Evolutionary conservation across 768 basidiomycete species (phyloP), one percentile per base, ranked within the genome.

Genomic region (Podaxis sp.): DNA sequence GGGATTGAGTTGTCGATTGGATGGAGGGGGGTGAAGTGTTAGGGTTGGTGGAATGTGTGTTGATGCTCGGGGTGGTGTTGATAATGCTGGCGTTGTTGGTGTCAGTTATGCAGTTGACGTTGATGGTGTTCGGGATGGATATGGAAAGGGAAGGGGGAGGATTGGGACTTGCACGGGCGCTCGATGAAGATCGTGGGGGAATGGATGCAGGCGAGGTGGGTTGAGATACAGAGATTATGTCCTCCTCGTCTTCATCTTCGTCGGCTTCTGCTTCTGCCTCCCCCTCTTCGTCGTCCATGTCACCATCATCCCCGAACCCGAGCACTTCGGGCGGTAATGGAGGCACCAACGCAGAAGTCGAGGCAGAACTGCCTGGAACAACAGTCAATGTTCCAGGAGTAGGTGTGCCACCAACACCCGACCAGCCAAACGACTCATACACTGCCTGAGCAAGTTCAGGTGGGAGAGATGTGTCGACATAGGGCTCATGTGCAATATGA

Each of bases 401-500:
- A 7, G 36, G 16, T 2, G 18, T 54, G 1, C 52, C 52, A 35
- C 38, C 59, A 6, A 18, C 37, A 46, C 18, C 27, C 1, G 65
- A 50, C 67, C 67, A 71, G 7, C 71, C 72, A 61, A 73, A 71
- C 14, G 62, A 68, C 38, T 74, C 71, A 68, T 70, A 73, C 16
- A 77, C 71, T 23, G 70, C 66, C 60, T 75, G 73, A 0, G 74
- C 69, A 40, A 74, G 70, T 36, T 76, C 76, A 1, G 74, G 73
- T 18, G 76, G 74, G 1, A 77, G 64, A 40, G 73, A 73, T 16
- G 72, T 60, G 61, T 77, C 77, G 32, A 74, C 71, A 57, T 79
- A 79, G 9, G 79, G 74, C 64, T 77, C 76, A 59, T 81, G 80
- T 3, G 74, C 68, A 40, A 75, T 55, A 63, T 79, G 73, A 59